A percentile compares a stretch with the other conserved stretches of the same genome.
These are phyloP conservation scores for Leucogyrophana mollusca DNA, from an alignment of 768 basidiomycete species.

Conservation along the genomic window DNA sequence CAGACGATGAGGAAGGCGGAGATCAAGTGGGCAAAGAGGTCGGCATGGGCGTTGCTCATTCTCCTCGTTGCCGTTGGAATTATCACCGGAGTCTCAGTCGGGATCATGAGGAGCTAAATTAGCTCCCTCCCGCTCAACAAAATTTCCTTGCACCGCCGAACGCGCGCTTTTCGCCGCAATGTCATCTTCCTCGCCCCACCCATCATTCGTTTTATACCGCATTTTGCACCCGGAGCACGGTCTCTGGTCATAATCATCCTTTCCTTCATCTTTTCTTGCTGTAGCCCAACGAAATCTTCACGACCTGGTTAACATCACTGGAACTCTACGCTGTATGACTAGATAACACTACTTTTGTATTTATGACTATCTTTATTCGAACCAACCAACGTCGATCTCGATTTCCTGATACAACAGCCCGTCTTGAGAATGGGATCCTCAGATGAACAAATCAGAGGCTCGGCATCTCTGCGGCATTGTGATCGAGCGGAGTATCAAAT, in stretches of 20 bases:
- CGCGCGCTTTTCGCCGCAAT: background rate
- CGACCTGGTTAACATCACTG: background rate
- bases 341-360: conserved; percentile 4
- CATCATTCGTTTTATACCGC: background rate
- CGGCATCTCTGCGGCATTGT: too few species aligned
- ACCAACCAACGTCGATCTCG: too few species aligned
- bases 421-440: too few species aligned
- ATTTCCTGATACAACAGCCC: too few species aligned
- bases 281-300: conserved; percentile 1
- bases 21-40: conserved; percentile 42
- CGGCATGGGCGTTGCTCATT: conserved; percentile 11
- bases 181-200: background rate
- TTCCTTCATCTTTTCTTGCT: background rate
- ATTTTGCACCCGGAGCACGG: background rate
- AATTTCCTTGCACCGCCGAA: background rate
- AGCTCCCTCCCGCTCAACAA: background rate
- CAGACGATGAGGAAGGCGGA: conserved; percentile 34
- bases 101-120: conserved; percentile 5
- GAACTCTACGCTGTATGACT: conserved; percentile 3
- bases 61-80: conserved; percentile 5
- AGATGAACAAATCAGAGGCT: too few species aligned
- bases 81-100: conserved; percentile 5
- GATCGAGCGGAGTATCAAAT: conserved; percentile 25
- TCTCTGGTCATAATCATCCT: background rate
- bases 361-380: conserved; percentile 7